Evolutionary conservation across 2,329 filamentous ascomycete genomes (phyloP).

Genomic region (Calonectria multiphialidica): DNA sequence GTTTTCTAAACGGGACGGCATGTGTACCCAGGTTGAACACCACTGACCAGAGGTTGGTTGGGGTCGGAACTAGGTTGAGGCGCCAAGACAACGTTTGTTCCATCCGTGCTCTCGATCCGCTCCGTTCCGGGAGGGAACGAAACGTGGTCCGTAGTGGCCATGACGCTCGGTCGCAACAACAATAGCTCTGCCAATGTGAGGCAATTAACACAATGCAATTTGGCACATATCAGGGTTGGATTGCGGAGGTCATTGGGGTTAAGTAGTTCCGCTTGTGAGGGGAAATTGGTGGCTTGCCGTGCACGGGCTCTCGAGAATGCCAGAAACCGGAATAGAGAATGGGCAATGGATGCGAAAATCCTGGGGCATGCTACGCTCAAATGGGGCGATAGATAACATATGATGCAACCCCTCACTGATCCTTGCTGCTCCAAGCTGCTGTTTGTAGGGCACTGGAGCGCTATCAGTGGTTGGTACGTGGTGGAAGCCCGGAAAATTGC

Average conservation of each 20-base stretch:
- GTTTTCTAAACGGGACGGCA: not conserved
- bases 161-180: not conserved
- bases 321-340: not conserved
- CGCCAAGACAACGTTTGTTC: constrained; percentile 28
- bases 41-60: constrained; percentile 32
- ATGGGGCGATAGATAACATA: constrained; percentile 19
- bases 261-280: not conserved
- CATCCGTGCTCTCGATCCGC: constrained; percentile 28
- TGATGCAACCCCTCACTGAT: not conserved
- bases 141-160: not conserved
- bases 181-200: not conserved
- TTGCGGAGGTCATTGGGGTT: not conserved
- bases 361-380: constrained; percentile 11
- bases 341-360: not conserved
- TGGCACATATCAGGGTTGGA: too few species aligned
- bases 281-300: not conserved
- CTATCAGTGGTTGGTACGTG: not conserved
- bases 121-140: constrained; percentile 32
- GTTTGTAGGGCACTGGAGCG: not conserved
- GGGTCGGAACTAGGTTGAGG: constrained; percentile 34
- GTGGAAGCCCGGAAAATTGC: not conserved
- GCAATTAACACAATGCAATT: not conserved
- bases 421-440: not conserved
- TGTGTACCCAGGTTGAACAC: too few species aligned
- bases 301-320: not conserved